Conservation (phyloP, 441 rosid genomes). For the Mallotus japonicus region DNA sequence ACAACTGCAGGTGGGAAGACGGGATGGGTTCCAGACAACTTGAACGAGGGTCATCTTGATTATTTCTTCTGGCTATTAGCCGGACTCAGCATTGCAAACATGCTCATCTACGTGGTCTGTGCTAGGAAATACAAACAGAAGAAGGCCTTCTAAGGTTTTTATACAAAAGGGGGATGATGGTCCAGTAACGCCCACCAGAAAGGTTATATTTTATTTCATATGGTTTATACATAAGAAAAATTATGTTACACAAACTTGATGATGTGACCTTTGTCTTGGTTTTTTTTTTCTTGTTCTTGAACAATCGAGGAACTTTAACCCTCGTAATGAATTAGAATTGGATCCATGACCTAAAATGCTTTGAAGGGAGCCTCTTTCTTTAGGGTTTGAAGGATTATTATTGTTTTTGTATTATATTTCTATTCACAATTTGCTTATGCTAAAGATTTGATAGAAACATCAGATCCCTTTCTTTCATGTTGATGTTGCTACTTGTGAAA, state of each 20-base stretch:
- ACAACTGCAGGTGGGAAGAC: conserved; percentile 51
- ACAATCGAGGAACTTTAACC: too few relatives aligned
- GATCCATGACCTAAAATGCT: too few relatives aligned
- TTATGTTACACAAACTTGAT: neutral
- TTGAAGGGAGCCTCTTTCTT: neutral
- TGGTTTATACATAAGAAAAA: conserved; percentile 8
- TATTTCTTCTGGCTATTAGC: conserved; percentile 91
- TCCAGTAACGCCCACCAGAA: neutral
- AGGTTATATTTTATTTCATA: neutral
- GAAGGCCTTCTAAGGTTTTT: conserved; percentile 29
- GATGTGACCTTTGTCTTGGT: neutral
- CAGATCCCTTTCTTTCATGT: too few relatives aligned
- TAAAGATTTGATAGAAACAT: neutral
- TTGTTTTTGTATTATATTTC: neutral
- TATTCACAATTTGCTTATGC: neutral
- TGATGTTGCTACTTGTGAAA: too few relatives aligned
- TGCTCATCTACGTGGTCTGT: conserved; percentile 53
- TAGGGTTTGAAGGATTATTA: neutral
- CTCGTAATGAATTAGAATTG: too few relatives aligned
- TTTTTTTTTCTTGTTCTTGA: too few relatives aligned
- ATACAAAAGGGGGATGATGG: neutral
- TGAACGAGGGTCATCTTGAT: conserved; percentile 79
- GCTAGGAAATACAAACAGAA: conserved; percentile 68
- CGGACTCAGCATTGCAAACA: conserved; percentile 58
- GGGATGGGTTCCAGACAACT: conserved; percentile 84